Conservation (phyloP, 495 filamentous ascomycete genomes). For the Beverwykella pulmonaria region DNA sequence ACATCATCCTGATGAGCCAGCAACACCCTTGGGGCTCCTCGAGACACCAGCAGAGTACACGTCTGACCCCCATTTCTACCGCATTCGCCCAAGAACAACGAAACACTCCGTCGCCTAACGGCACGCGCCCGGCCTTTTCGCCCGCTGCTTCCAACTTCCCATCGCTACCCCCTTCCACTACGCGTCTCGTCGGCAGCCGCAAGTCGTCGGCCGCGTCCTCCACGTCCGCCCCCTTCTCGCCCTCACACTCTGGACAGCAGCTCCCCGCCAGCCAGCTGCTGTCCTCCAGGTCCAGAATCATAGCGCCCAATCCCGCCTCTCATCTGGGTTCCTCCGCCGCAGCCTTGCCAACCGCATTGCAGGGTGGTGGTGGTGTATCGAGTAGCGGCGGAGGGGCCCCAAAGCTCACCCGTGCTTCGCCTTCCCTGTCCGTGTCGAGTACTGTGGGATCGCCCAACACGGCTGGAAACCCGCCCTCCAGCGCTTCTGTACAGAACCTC, state of each 20-base stretch:
- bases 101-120: conserved; percentile 53
- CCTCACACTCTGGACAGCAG: conserved; percentile 63
- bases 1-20: conserved; percentile 54
- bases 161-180: conserved; percentile 57
- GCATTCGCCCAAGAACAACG: conserved; percentile 49
- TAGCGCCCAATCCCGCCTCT: conserved; percentile 63
- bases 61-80: conserved; percentile 66
- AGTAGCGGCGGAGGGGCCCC: conserved; percentile 61
- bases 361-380: conserved; percentile 56
- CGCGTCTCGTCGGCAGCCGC: conserved; percentile 54
- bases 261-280: conserved; percentile 55
- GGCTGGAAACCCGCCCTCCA: conserved; percentile 51
- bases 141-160: conserved; percentile 58
- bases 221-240: conserved; percentile 56
- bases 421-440: conserved; percentile 62
- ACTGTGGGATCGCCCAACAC: conserved; percentile 62
- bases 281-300: conserved; percentile 62
- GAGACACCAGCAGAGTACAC: conserved; percentile 57
- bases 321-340: conserved; percentile 65
- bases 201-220: conserved; percentile 55
- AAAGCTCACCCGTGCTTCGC: conserved; percentile 64
- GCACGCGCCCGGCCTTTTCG: conserved; percentile 50
- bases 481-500: conserved; percentile 44
- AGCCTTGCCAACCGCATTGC: conserved; percentile 54
- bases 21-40: conserved; percentile 65